A percentile compares a stretch with the other conserved stretches of the same genome.
These are phyloP conservation scores for Marvania coccoides DNA, from an alignment of 139 green algal genomes.

Conservation along the genomic window DNA sequence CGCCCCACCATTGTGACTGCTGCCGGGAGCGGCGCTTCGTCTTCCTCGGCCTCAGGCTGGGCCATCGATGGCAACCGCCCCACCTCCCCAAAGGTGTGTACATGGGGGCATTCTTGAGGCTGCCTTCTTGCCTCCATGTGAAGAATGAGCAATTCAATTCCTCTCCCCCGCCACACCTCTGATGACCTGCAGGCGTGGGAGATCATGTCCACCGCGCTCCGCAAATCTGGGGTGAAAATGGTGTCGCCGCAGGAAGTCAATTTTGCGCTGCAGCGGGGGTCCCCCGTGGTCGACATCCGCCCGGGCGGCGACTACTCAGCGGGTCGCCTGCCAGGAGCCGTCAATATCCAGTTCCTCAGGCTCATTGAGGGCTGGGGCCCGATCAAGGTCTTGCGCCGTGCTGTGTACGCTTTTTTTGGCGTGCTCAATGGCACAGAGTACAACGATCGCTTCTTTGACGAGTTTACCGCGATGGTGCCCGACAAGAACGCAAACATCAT, in stretches of 20 bases:
- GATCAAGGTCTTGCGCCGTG: constrained; percentile 23
- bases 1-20: background rate
- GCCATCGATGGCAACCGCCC: constrained; percentile 18
- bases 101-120: no score
- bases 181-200: constrained; percentile 39
- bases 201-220: constrained; percentile 21
- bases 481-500: constrained; percentile 19
- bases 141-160: no score
- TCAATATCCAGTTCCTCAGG: constrained; percentile 45
- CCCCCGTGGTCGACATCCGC: constrained; percentile 41
- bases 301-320: constrained; percentile 30
- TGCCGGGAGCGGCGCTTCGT: background rate
- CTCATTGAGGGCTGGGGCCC: constrained; percentile 41
- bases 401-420: constrained; percentile 62
- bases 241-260: constrained; percentile 39
- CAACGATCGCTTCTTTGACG: constrained; percentile 48
- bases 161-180: no score
- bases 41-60: background rate
- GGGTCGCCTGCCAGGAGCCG: constrained; percentile 32
- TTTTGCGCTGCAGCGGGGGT: constrained; percentile 22
- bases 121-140: no score
- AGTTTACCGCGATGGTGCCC: constrained; percentile 1
- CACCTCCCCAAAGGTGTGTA: constrained; percentile 15
- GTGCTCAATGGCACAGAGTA: constrained; percentile 60
- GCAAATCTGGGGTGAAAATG: constrained; percentile 27